Evolutionary conservation across 306 rosid genomes (phyloP).

Genomic region (Quercus aquifolioides): DNA sequence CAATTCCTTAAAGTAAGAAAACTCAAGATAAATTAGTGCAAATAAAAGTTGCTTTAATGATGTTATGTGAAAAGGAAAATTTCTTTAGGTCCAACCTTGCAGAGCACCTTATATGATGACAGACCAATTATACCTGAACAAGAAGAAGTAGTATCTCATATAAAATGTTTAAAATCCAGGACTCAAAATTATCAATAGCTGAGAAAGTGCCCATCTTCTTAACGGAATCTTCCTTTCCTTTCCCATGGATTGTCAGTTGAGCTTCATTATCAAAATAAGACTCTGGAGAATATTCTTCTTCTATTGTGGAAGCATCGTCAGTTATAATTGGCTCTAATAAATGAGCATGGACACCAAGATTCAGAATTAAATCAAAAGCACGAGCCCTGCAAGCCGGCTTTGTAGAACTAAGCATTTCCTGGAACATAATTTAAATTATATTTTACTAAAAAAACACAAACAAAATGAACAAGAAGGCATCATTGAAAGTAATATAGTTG

Average conservation of each 20-base stretch:
- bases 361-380: conserved; percentile 94
- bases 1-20: neutral
- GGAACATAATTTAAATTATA: conserved; percentile 30
- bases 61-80: conserved; percentile 5
- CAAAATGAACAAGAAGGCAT: neutral
- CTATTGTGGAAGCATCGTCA: conserved; percentile 65
- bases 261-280: conserved; percentile 68
- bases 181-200: conserved; percentile 70
- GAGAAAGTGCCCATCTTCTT: conserved; percentile 44
- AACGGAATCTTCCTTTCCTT: conserved; percentile 44
- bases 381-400: conserved; percentile 77
- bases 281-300: conserved; percentile 88
- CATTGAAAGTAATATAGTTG: neutral
- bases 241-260: conserved; percentile 59
- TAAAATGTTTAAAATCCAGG: conserved; percentile 91
- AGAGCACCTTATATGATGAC: neutral
- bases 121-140: conserved; percentile 71
- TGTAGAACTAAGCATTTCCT: conserved; percentile 94
- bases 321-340: conserved; percentile 75
- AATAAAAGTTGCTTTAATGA: neutral
- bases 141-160: conserved; percentile 87
- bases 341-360: conserved; percentile 99
- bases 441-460: conserved; percentile 15
- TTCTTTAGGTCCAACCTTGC: conserved; percentile 2
- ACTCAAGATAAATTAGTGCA: neutral